Evolutionary conservation across 148 eudicot genomes (phyloP), one percentile per base, ranked within the genome.

Genomic region (Diospyros lotus): DNA sequence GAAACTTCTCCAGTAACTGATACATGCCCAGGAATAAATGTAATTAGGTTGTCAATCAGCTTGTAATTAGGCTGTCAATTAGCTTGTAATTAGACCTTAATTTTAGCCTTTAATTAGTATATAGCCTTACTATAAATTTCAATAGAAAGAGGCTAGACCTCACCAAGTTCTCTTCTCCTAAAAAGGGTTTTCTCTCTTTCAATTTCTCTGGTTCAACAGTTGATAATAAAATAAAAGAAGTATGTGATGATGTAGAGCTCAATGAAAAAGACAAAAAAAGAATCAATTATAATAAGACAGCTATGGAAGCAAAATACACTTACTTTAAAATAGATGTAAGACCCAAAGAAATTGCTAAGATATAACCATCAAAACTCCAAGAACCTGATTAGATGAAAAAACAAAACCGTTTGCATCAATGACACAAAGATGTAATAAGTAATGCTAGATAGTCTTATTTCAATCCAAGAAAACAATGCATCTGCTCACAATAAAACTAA

Each of bases 331-430:
- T 62, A 73, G 98, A 87, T 70, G 88, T 68, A 52, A 90, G 73
- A 73, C 96, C 93, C 90, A 93, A 78, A 62, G 93, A 86, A 69
- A 88, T 79, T 39, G 97, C 98, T 68, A 92, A 80, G 76, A 89
- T 65, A 77, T 82, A 88, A 79, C 98, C 97, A 75, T 89, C 90
- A 65, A 63, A 74, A 55, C 81, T 73, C 76, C 74, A 78, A 62
- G 91, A 78, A 78, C 93, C 98, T 95, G 89, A 74, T 76, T 54
- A 28, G 17, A 59, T 45, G 66, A 43, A 85, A 58, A 80, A 53
- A 13, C 42, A 73, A 78, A 77, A 28, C 50, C 73, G 60, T 40
- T 12, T 10, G 62, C 38, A 9, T 62, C 58, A 69, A 67, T 65
- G 58, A 69, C 28, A 28, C 28, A 80, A 66, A 3, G 13, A 42